Evolutionary conservation across 495 filamentous ascomycete species (phyloP), one percentile per base, ranked within the genome.

Genomic region (Clohesyomyces aquaticus): DNA sequence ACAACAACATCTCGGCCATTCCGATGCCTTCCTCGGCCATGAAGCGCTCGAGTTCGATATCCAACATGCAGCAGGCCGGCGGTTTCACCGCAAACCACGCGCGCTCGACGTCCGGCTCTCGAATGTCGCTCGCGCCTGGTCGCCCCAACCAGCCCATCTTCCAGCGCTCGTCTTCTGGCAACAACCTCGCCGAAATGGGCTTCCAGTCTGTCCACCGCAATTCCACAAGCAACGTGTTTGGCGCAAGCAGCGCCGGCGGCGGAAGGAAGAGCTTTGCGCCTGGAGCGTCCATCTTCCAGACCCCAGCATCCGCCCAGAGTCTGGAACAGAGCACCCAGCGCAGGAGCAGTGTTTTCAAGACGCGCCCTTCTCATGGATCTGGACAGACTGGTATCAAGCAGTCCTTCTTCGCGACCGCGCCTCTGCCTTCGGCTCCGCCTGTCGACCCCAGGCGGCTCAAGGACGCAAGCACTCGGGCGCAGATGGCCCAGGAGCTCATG

Each of bases 1-100:
- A 86, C 71, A 83, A 85, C 74, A 93, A 88, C 63, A 55, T 57
- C 71, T 87, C 88, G 41, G 79, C 84, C n/a, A 88, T 96, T 56
- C 92, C 93, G 4, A 89, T 91, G 75, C 91, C 92, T 4, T 80
- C 88, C n/a, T 97, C 94, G n/a, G 90, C 94, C 23, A 82, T 98
- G 80, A 97, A 97, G 77, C 90, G 94, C 73, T 90, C 91, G 8
- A 96, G 85, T 68, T 93, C 91, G n/a, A 87, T 87, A 48, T 85
- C 86, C 55, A 84, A 82, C 64, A 77, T 82, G 66, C 83, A 86
- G 71, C 86, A 86, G 71, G 77, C 82, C 35, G 56, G 56, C 23
- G 61, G 14, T 4, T 85, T 82, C 74, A 83, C 85, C n/a, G 80
- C 83, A 35, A 85, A 86, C 74, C 85, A 93, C 74, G 84, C 80